Evolutionary conservation across 2,329 filamentous ascomycete genomes (phyloP).

Genomic region (Neonectria ditissima): DNA sequence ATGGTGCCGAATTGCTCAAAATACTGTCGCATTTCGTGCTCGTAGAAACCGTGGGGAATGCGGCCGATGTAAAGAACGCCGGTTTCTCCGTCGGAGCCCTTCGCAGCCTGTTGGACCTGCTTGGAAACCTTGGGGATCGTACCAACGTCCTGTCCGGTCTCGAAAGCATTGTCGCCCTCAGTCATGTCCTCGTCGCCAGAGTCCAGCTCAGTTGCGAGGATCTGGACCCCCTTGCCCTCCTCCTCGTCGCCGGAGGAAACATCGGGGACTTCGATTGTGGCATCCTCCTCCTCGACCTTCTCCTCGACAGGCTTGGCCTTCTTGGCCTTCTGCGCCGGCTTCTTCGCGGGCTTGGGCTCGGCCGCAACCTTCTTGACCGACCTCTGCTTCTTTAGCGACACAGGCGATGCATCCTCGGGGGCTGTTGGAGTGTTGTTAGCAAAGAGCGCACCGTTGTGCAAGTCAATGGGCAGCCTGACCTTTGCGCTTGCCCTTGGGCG

Average conservation of each 20-base stretch:
- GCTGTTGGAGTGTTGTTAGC: constrained; percentile 50
- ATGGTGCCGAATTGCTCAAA: constrained; percentile 94
- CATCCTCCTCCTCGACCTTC: constrained; percentile 44
- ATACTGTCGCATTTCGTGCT: constrained; percentile 93
- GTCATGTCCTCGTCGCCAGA: constrained; percentile 58
- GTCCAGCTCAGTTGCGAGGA: constrained; percentile 59
- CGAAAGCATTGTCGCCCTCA: constrained; percentile 53
- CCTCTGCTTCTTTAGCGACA: constrained; percentile 60
- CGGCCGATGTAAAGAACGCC: constrained; percentile 92
- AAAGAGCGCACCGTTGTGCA: constrained; percentile 1
- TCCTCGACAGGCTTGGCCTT: constrained; percentile 46
- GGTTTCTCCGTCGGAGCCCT: constrained; percentile 63
- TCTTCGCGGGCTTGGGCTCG: constrained; percentile 44
- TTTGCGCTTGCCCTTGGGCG: constrained; percentile 53
- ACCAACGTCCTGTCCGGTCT: constrained; percentile 63
- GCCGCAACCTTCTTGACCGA: constrained; percentile 49
- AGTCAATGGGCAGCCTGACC: constrained; percentile 40
- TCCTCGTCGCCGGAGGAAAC: constrained; percentile 50
- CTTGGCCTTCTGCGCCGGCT: constrained; percentile 51
- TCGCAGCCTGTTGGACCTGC: constrained; percentile 57
- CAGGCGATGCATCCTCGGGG: constrained; percentile 58
- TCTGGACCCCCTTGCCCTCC: constrained; percentile 56
- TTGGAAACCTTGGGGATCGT: constrained; percentile 63
- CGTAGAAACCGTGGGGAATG: constrained; percentile 94
- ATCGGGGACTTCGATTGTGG: constrained; percentile 48